Percentiles rank a stretch among this genome's conserved stretches.
phyloP scores from a whole-genome alignment of 1,139 yeast genomes.

The Nakaseomyces bracarensis region DNA sequence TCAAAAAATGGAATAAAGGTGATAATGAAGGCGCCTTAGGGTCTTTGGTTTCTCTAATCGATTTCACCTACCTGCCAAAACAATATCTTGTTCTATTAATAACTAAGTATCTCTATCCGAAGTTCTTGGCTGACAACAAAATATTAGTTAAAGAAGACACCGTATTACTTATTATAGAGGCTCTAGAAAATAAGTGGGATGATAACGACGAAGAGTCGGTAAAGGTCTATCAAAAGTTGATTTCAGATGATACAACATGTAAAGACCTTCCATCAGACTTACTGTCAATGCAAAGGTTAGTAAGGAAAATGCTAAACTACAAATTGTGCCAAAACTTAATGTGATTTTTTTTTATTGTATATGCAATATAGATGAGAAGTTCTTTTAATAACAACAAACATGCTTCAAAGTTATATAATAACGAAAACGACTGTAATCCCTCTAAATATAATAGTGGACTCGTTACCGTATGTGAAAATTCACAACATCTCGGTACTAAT shows the following conservation, averaged over 20 bases:
- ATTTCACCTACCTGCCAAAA: conserved; percentile 58
- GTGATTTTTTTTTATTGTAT: conserved; percentile 10
- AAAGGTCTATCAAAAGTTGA: conserved; percentile 15
- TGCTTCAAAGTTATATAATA: no score
- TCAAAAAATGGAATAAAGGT: conserved; percentile 30
- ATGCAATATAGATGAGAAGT: no score
- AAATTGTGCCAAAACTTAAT: conserved; percentile 30
- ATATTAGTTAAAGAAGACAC: conserved; percentile 17
- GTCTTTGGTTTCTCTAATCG: conserved; percentile 45
- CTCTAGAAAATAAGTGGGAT: conserved; percentile 23
- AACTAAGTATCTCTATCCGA: conserved; percentile 25
- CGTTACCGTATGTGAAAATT: no score
- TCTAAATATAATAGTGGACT: no score
- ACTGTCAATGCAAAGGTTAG: conserved; percentile 14
- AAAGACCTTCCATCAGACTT: conserved; percentile 18
- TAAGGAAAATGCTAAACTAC: conserved; percentile 22
- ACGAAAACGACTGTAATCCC: no score
- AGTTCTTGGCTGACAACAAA: conserved; percentile 18
- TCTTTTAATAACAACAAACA: no score
- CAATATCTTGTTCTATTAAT: conserved; percentile 37
- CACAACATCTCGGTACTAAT: no score
- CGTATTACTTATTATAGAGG: conserved; percentile 20
- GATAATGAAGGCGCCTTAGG: conserved; percentile 30
- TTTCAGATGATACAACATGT: conserved; percentile 11
- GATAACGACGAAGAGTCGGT: conserved; percentile 14